Percentiles rank a stretch among this genome's conserved stretches.
Evolutionary conservation across 2,329 filamentous ascomycete genomes (phyloP).

Genomic region (Monosporascus sp.): DNA sequence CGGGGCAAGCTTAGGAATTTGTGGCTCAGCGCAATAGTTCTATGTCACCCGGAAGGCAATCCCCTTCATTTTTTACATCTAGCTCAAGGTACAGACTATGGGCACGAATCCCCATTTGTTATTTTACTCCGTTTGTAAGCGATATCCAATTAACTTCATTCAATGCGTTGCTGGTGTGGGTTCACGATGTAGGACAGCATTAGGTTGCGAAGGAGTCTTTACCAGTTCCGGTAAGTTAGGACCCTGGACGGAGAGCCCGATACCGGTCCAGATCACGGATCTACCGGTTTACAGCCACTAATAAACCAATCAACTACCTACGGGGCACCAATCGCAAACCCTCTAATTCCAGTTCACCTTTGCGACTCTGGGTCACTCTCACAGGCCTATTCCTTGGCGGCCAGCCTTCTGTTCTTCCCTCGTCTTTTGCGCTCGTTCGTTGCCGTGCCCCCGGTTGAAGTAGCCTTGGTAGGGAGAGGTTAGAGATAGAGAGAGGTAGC

Average conservation of each 20-base stretch:
- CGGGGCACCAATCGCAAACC: neutral
- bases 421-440: neutral
- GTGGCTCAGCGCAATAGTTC: too few species aligned
- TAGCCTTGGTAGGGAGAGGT: neutral
- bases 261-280: neutral
- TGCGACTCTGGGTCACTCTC: neutral
- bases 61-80: too few species aligned
- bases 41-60: too few species aligned
- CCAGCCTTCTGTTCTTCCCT: neutral
- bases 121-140: too few species aligned
- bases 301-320: neutral
- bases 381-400: neutral
- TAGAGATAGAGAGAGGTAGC: slow-evolving; percentile 8
- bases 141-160: too few species aligned
- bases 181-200: too few species aligned
- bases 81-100: too few species aligned
- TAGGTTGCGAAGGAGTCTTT: neutral
- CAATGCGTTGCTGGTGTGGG: too few species aligned
- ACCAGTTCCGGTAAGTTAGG: neutral
- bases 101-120: too few species aligned
- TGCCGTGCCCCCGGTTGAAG: too few species aligned
- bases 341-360: neutral
- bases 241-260: neutral
- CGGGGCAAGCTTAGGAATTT: too few species aligned
- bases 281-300: neutral